Evolutionary conservation across 768 basidiomycete species (phyloP), one percentile per base, ranked within the genome.

Genomic region (Dictyophora rubrovolvata): DNA sequence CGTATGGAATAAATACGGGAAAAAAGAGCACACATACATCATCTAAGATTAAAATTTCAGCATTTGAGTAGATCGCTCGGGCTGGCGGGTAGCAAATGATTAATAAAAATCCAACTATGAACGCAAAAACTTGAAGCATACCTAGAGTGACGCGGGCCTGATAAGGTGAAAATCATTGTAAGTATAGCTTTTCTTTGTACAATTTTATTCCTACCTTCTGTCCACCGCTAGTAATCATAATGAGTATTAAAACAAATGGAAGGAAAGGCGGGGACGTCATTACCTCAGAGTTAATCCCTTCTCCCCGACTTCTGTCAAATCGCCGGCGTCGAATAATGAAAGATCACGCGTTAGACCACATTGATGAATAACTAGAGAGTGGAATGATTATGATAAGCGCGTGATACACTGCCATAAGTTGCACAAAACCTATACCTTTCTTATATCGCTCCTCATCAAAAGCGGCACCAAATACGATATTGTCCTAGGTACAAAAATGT

Each of bases 251-350:
- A 37, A 42, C 48, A 48, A 54, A 48, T 20, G 21, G 7, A 28
- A 28, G 28, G 7, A 28, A 51, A 17, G n/a, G 10, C 14, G 11
- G 11, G 48, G 50, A 17, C 21, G 22, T 22, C n/a, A 7, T 47
- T 48, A 73, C 73, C 73, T 75, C 34, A 82, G 63, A 0, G 82
- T 86, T 9, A 84, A 67, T 1, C 85, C 85, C 64, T 83, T 85
- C 66, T 88, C 85, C 8, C 86, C 85, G 21, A 87, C 81, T 70
- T 88, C 85, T 3, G 85, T 86, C 42, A 74, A 64, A 65, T 87
- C 86, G 0, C 85, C 84, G 20, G 84, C 84, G 33, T 76, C 74
- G 59, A 80, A 77, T 23, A 81, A 63, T 23, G 65, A 70, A 5
- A 81, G 66, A 61, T 81, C 79, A 20, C 74, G 74, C 50, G 71